phyloP scores from a whole-genome alignment of 2,329 filamentous ascomycete genomes.

The Fusarium sp. region DNA sequence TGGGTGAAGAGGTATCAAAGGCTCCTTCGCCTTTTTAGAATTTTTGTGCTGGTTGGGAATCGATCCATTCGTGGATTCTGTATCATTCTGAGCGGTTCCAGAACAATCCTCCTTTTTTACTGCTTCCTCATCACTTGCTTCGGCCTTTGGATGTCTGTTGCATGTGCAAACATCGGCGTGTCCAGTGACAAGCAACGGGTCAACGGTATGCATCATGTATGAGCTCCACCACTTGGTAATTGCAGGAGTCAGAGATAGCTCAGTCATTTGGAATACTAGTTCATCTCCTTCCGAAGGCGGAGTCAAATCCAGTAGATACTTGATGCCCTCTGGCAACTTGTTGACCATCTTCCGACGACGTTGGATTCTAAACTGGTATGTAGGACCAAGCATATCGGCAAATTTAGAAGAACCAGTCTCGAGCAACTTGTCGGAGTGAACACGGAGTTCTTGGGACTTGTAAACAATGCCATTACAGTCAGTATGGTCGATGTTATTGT shows the following conservation, averaged over 20 bases:
- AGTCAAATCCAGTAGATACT: conserved; percentile 73
- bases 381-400: conserved; percentile 58
- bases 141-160: conserved; percentile 11
- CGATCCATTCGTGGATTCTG: background rate
- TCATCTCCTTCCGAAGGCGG: conserved; percentile 73
- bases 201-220: conserved; percentile 51
- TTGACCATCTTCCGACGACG: conserved; percentile 55
- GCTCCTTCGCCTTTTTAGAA: background rate
- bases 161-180: conserved; percentile 59
- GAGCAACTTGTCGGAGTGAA: conserved; percentile 62
- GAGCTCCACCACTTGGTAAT: conserved; percentile 68
- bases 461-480: conserved; percentile 56
- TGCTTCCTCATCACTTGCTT: background rate
- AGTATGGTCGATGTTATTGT: conserved; percentile 31
- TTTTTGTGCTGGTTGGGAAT: no score
- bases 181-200: conserved; percentile 53
- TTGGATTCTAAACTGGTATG: conserved; percentile 56
- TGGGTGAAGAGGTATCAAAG: conserved; percentile 6
- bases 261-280: conserved; percentile 68
- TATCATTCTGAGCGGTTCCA: background rate
- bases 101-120: background rate
- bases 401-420: conserved; percentile 63
- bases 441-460: conserved; percentile 56
- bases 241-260: conserved; percentile 68
- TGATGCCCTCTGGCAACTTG: conserved; percentile 59